Percentiles rank a stretch among this genome's conserved stretches.
These are phyloP conservation scores for Suillus ampliporus DNA, from an alignment of 768 basidiomycete genomes.

Conservation along the genomic window DNA sequence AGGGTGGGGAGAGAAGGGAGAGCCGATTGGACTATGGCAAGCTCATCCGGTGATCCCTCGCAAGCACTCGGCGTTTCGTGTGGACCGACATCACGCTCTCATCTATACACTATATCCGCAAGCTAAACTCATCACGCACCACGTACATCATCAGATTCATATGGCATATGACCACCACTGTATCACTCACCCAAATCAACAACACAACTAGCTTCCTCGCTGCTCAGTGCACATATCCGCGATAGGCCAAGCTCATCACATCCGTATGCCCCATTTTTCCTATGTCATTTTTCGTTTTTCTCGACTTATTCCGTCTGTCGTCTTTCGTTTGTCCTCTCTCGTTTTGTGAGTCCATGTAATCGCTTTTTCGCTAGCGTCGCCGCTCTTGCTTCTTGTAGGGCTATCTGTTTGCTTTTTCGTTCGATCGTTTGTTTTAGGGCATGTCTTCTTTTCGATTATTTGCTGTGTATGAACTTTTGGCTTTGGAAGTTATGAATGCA, in stretches of 20 bases:
- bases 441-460: too few relatives aligned
- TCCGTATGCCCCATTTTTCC: background rate
- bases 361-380: background rate
- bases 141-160: slow-evolving; percentile 1
- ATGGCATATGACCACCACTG: slow-evolving; percentile 7
- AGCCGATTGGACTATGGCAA: slow-evolving; percentile 53
- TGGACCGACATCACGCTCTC: background rate
- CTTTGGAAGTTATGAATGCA: too few relatives aligned
- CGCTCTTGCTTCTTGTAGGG: too few relatives aligned
- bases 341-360: background rate
- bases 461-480: too few relatives aligned
- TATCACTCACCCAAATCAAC: background rate
- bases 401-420: too few relatives aligned
- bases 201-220: background rate
- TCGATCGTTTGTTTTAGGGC: too few relatives aligned
- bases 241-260: background rate
- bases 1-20: slow-evolving; percentile 44
- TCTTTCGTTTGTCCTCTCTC: background rate
- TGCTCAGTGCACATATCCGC: background rate
- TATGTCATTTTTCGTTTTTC: background rate
- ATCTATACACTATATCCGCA: slow-evolving; percentile 7
- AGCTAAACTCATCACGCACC: background rate
- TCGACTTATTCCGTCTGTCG: background rate
- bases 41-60: slow-evolving; percentile 58
- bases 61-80: slow-evolving; percentile 66